Percentiles rank a stretch among this genome's conserved stretches.
phyloP scores from a whole-genome alignment of 306 rosid species.

The Chamaecrista fasciculata region DNA sequence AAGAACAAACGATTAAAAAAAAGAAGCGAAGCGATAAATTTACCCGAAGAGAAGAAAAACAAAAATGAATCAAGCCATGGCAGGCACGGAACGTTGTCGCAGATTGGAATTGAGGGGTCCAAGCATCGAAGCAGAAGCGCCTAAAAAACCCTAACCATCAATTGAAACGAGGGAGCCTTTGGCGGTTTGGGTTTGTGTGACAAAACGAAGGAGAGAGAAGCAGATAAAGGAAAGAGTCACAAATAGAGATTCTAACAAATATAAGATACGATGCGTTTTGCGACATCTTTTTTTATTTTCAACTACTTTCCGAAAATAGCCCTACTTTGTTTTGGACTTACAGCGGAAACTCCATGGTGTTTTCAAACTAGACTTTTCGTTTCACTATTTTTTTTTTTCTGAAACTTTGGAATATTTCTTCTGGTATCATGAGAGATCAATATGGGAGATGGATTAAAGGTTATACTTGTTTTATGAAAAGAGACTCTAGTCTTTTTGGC shows the following conservation, averaged over 20 bases:
- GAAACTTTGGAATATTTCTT: no score
- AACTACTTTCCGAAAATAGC: slow-evolving; percentile 23
- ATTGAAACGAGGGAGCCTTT: slow-evolving; percentile 31
- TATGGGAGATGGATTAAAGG: no score
- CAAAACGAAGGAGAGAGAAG: slow-evolving; percentile 5
- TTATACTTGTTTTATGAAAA: no score
- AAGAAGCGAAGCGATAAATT: neutral
- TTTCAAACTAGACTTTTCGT: no score
- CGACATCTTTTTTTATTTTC: neutral
- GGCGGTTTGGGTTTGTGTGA: slow-evolving; percentile 26
- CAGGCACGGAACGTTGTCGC: neutral
- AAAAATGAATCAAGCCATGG: slow-evolving; percentile 35
- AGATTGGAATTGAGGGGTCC: neutral
- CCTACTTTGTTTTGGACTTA: slow-evolving; percentile 17
- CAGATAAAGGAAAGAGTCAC: slow-evolving; percentile 22
- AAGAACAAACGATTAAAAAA: neutral
- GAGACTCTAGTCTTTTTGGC: no score
- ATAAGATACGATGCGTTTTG: slow-evolving; percentile 43
- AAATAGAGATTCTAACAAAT: slow-evolving; percentile 3
- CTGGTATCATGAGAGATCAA: no score
- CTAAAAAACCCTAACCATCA: slow-evolving; percentile 73
- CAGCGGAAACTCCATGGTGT: slow-evolving; percentile 24
- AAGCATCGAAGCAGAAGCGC: slow-evolving; percentile 25
- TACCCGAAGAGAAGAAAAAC: slow-evolving; percentile 25
- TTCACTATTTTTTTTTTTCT: no score